phyloP scores from a whole-genome alignment of 495 filamentous ascomycete species.

The Penicillium riverlandense region DNA sequence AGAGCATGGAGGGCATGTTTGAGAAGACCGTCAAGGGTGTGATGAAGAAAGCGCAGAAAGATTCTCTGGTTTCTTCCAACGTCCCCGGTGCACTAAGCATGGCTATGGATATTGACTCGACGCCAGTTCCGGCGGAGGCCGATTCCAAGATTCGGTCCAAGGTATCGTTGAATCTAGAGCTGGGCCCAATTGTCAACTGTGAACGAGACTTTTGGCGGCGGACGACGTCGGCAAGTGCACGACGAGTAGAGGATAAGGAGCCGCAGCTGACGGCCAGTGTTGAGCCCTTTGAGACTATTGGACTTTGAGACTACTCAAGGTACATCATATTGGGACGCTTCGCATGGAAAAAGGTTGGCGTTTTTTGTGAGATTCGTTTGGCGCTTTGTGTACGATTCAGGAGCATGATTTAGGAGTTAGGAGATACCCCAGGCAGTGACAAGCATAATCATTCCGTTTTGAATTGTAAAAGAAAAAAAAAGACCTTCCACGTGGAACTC shows the following conservation, averaged over 20 bases:
- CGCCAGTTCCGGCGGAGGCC: conserved; percentile 9
- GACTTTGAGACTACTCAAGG: too few species aligned
- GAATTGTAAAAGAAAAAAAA: too few species aligned
- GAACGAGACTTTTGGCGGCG: conserved; percentile 39
- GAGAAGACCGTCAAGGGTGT: conserved; percentile 38
- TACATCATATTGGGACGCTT: conserved; percentile 13
- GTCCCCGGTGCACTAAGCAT: conserved; percentile 2
- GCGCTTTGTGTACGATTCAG: neutral
- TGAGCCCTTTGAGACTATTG: conserved; percentile 22
- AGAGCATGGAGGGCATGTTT: conserved; percentile 44
- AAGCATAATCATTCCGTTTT: neutral
- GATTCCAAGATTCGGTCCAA: conserved; percentile 24
- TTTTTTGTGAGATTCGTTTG: conserved; percentile 6
- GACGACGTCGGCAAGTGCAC: conserved; percentile 16
- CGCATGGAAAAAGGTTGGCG: conserved; percentile 12
- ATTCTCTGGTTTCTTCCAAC: conserved; percentile 1
- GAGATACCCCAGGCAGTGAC: conserved; percentile 30
- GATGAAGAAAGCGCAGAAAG: conserved; percentile 27
- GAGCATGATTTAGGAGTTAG: conserved; percentile 8
- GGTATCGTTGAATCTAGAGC: conserved; percentile 25
- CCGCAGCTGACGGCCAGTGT: conserved; percentile 14
- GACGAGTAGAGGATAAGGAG: conserved; percentile 24
- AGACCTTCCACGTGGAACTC: conserved; percentile 9
- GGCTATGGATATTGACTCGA: conserved; percentile 31
- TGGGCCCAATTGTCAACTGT: conserved; percentile 43